Evolutionary conservation across 1,284 basidiomycete species (phyloP).

Genomic region (Boletellus deceptivus): DNA sequence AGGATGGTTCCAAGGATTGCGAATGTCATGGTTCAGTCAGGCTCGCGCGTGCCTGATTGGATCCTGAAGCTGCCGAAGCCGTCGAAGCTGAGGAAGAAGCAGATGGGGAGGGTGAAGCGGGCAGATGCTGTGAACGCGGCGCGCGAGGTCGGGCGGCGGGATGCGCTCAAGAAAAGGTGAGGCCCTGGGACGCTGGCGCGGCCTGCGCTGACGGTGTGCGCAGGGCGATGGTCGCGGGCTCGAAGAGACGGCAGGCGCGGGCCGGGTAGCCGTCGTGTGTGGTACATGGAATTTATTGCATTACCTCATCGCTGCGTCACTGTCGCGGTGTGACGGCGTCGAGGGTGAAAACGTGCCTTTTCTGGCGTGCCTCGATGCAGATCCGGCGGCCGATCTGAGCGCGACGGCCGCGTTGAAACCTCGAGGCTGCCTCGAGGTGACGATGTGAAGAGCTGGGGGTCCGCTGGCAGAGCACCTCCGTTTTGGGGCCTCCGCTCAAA

Average conservation of each 20-base stretch:
- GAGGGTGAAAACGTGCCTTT: slow-evolving; percentile 8
- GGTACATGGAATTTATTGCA: background rate
- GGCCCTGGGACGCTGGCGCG: slow-evolving; percentile 10
- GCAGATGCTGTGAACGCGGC: slow-evolving; percentile 74
- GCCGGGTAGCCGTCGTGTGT: background rate
- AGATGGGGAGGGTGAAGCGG: slow-evolving; percentile 84
- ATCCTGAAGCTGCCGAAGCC: slow-evolving; percentile 85
- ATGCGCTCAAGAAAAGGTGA: slow-evolving; percentile 74
- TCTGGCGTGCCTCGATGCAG: slow-evolving; percentile 24
- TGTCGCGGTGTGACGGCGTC: background rate
- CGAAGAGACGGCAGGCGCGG: slow-evolving; percentile 53
- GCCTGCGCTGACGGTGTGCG: background rate
- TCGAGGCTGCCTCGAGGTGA: slow-evolving; percentile 38
- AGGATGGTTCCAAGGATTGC: slow-evolving; percentile 65
- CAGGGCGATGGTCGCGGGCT: slow-evolving; percentile 75
- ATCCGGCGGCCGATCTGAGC: slow-evolving; percentile 26
- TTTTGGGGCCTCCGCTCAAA: slow-evolving; percentile 33
- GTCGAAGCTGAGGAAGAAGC: slow-evolving; percentile 81
- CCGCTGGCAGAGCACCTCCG: slow-evolving; percentile 17
- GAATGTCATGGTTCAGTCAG: slow-evolving; percentile 90
- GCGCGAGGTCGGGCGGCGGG: slow-evolving; percentile 66
- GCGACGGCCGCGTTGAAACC: slow-evolving; percentile 22
- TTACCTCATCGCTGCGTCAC: background rate
- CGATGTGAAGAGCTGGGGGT: slow-evolving; percentile 31
- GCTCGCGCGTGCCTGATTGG: slow-evolving; percentile 88